Percentiles rank a stretch among this genome's conserved stretches.
phyloP scores from a whole-genome alignment of 2,329 filamentous ascomycete genomes.

The Cyphellophora europaea region DNA sequence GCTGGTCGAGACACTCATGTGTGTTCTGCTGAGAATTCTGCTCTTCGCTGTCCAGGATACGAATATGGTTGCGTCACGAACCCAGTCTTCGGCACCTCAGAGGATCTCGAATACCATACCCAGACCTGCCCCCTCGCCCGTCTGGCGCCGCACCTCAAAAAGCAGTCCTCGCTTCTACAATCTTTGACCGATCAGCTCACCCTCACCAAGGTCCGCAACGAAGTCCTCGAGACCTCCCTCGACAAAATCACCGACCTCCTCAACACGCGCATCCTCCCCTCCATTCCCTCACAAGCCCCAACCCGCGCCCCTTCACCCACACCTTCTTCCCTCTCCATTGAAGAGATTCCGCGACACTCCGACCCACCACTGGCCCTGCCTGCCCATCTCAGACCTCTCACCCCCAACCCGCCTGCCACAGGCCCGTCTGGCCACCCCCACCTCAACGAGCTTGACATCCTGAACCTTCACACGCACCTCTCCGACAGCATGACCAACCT shows the following conservation, averaged over 20 bases:
- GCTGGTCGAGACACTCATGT: conserved; percentile 9
- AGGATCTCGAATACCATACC: conserved; percentile 33
- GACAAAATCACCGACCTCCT: conserved; percentile 27
- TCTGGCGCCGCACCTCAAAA: conserved; percentile 34
- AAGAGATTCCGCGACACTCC: conserved; percentile 16
- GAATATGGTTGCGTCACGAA: conserved; percentile 33
- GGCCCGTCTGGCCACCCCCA: too few relatives aligned
- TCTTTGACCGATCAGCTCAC: conserved; percentile 35
- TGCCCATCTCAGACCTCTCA: conserved; percentile 15
- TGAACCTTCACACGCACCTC: conserved; percentile 43
- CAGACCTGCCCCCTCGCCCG: conserved; percentile 42
- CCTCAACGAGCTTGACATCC: conserved; percentile 51
- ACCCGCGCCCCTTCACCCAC: conserved; percentile 12
- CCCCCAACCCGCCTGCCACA: conserved; percentile 21
- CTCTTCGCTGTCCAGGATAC: conserved; percentile 13
- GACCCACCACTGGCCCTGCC: conserved; percentile 13
- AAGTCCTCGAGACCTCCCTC: conserved; percentile 36
- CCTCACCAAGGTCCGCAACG: conserved; percentile 36
- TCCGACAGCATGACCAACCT: conserved; percentile 12
- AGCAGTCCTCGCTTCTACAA: conserved; percentile 32
- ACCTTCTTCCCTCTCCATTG: conserved; percentile 10
- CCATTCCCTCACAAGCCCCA: conserved; percentile 6
- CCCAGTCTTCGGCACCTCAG: conserved; percentile 21
- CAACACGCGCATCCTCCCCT: conserved; percentile 11
- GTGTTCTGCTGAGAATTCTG: conserved; percentile 24